These are phyloP conservation scores for Gracilariopsis chorda DNA, from an alignment of 23 red algal genomes.

Conservation along the genomic window DNA sequence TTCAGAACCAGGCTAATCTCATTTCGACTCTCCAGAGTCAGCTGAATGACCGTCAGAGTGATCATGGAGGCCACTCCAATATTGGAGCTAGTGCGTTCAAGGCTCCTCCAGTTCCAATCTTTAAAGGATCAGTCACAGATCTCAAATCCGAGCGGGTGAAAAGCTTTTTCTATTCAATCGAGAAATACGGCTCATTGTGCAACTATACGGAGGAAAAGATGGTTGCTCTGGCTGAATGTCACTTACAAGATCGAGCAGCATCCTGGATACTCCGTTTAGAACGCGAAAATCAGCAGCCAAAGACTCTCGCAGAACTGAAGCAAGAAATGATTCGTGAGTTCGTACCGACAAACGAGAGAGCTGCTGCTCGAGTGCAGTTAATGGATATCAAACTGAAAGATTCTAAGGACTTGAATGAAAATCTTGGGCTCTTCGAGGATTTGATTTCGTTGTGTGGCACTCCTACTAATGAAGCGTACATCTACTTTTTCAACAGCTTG, in stretches of 20 bases:
- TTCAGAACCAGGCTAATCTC: no score
- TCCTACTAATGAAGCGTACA: no score
- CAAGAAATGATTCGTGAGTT: not conserved
- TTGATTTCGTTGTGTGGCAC: no score
- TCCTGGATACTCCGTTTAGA: not conserved
- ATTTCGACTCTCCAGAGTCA: no score
- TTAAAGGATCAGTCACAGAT: not conserved
- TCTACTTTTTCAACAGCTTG: no score
- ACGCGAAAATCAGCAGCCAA: not conserved
- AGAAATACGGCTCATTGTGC: not conserved
- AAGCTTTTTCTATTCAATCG: not conserved
- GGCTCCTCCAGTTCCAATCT: not conserved
- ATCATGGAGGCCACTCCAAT: no score
- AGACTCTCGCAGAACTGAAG: not conserved
- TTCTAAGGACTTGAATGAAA: no score
- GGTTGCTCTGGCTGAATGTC: not conserved
- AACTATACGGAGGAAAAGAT: not conserved
- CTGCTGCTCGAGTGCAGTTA: not conserved
- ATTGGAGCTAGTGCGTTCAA: no score
- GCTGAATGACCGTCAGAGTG: no score
- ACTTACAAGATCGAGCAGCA: not conserved
- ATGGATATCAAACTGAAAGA: constrained; percentile 1
- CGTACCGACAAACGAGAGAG: not conserved
- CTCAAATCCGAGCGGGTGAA: not conserved
- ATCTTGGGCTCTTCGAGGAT: no score